phyloP scores from a whole-genome alignment of 2,329 filamentous ascomycete species.

The Sclerotinia nivalis region DNA sequence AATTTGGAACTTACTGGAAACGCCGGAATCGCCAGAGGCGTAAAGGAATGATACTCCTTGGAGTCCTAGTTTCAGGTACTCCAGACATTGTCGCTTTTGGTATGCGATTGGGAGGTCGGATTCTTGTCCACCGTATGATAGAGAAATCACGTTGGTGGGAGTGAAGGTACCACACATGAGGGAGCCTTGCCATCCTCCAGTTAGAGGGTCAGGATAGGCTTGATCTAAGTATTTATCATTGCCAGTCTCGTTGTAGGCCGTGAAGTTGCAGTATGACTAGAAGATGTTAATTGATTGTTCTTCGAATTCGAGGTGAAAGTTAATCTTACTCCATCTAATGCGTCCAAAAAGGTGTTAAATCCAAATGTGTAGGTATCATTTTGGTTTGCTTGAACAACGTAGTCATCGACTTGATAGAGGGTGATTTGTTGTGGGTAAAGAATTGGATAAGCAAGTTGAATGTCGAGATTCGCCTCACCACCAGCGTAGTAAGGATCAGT shows the following conservation, averaged over 20 bases:
- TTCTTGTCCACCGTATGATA: constrained; percentile 57
- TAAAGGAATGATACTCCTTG: constrained; percentile 50
- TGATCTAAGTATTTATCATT: constrained; percentile 36
- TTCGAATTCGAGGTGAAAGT: constrained; percentile 20
- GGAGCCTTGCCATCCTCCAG: constrained; percentile 27
- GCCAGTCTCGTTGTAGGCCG: constrained; percentile 44
- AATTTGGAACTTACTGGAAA: constrained; percentile 41
- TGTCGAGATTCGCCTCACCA: constrained; percentile 43
- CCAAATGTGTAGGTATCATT: constrained; percentile 41
- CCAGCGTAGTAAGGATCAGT: constrained; percentile 35
- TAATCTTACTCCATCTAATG: constrained; percentile 44
- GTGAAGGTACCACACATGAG: constrained; percentile 42
- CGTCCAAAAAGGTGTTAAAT: constrained; percentile 51
- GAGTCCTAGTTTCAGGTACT: constrained; percentile 53
- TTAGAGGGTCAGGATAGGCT: constrained; percentile 36
- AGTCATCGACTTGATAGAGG: constrained; percentile 47
- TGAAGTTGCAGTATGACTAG: constrained; percentile 46
- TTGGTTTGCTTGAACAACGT: constrained; percentile 28
- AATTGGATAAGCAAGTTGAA: constrained; percentile 42
- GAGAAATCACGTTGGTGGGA: constrained; percentile 56
- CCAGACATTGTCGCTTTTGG: constrained; percentile 52
- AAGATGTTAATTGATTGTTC: constrained; percentile 31
- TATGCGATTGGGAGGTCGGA: constrained; percentile 53
- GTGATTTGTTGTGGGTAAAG: constrained; percentile 45
- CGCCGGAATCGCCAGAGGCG: constrained; percentile 49